Base-by-base conservation (phyloP, 2,329 filamentous ascomycete species). In the Cercospora sp. region DNA sequence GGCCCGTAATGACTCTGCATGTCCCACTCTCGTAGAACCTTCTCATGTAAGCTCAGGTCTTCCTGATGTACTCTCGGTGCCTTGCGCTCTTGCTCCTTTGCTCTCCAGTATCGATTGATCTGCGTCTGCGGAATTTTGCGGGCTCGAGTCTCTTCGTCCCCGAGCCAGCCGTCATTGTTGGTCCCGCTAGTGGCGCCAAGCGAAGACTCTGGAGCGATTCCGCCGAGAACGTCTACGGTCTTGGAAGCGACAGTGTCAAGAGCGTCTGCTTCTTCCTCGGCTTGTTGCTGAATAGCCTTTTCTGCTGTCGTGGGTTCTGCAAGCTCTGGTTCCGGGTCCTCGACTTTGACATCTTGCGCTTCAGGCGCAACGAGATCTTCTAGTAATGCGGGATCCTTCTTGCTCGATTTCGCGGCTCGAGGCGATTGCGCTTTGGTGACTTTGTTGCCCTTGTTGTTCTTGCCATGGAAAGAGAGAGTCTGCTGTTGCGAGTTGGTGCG, bases 1-100 rank as follows among this genome's bases (percentile, higher is more conserved):
- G 95, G 95, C 66, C 95, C 95, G 79, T 92, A 99, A 75, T 97
- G 92, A 68, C 87, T 92, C 76, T 90, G 95, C 72, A 97, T 90
- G 78, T 99, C 95, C 80, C 95, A 99, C 78, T 97, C 92, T 71
- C 94, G 85, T 75, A 98, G 80, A 28, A 98, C 88, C 83, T 94
- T 97, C 84, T 98, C 94, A 65, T 90, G 85, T 57, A 91, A 73
- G 10, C 84, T 86, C 73, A 98, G 77, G 2, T 85, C 89, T 74
- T 90, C 80, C 80, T 97, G 93, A 76, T 98, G 95, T 40, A 97
- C 89, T 74, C 90, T 83, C 51, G 87, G 86, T 18, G 91, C 87
- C 68, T 84, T 85, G 73, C 92, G 85, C 74, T 88, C 85, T 48
- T 83, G 82, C 82, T 97, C 92, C 72, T 94, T 88, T 10, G 79